These are phyloP conservation scores for Calonectria crousiana DNA, from an alignment of 2,329 filamentous ascomycete species.

Conservation along the genomic window DNA sequence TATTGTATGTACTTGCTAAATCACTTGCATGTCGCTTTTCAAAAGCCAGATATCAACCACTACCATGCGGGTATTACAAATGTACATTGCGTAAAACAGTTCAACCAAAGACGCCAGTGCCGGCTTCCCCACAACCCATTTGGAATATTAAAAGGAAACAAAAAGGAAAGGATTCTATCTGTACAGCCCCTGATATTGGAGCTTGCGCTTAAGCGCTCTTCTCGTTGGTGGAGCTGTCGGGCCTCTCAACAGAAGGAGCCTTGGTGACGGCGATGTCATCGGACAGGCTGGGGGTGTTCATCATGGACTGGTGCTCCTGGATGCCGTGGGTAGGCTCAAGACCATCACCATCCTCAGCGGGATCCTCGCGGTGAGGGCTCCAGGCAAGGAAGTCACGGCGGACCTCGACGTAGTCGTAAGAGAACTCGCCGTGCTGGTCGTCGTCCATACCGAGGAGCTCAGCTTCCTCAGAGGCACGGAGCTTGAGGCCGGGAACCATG, in stretches of 20 bases:
- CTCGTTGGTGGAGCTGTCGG: slow-evolving; percentile 27
- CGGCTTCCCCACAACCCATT: slow-evolving; percentile 37
- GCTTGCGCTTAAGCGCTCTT: slow-evolving; percentile 25
- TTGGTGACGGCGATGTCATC: slow-evolving; percentile 39
- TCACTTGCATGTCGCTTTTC: slow-evolving; percentile 38
- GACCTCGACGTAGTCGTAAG: slow-evolving; percentile 91
- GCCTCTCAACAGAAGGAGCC: slow-evolving; percentile 37
- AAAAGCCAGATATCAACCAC: slow-evolving; percentile 30
- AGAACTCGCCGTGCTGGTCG: slow-evolving; percentile 90
- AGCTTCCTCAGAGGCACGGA: slow-evolving; percentile 84
- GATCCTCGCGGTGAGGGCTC: slow-evolving; percentile 80
- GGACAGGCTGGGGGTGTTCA: slow-evolving; percentile 46
- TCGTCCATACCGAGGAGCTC: slow-evolving; percentile 91
- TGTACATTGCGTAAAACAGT: slow-evolving; percentile 28
- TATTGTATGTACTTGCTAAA: slow-evolving; percentile 31
- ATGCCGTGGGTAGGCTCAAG: slow-evolving; percentile 79
- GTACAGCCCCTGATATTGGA: not conserved
- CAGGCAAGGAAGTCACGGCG: slow-evolving; percentile 89
- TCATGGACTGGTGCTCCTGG: slow-evolving; percentile 68
- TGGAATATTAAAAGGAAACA: slow-evolving; percentile 11
- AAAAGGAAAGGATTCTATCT: slow-evolving; percentile 22
- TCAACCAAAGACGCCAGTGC: slow-evolving; percentile 42
- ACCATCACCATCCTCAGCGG: slow-evolving; percentile 67
- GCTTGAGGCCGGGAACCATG: slow-evolving; percentile 80
- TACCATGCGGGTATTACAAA: slow-evolving; percentile 42